Evolutionary conservation across 441 rosid species (phyloP), one percentile per base, ranked within the genome.

Genomic region (Eugenia klotzschiana): DNA sequence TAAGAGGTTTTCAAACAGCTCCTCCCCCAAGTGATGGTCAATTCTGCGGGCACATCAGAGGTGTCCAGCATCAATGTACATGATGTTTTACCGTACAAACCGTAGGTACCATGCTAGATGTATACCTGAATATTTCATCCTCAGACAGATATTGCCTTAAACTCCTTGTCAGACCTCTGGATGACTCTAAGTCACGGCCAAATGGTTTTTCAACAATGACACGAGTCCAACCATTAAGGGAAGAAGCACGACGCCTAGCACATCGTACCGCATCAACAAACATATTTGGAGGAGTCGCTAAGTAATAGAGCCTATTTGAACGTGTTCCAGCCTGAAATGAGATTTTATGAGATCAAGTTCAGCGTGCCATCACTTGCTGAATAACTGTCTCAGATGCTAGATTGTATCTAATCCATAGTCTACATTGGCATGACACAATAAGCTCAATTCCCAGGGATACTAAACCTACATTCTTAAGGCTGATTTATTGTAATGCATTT

Each of bases 181-280:
- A 84, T 46, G 86, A 84, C 49, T 84, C 86, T 2, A 81, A 84
- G 86, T 84, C 86, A 25, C 15, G 86, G 43, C 86, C 86, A 4
- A 84, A 84, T 81, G 86, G 86, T 55, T 84, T 80, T 46, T 84
- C 86, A 53, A 84, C 77, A 33, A 84, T 84, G 80, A 84, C 73
- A 51, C 83, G 55, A 0, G 84, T 84, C 86, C 86, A 84, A 27
- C 86, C 86, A 46, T 77, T 54, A 26, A 72, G 74, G 56, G 86
- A 81, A 73, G 86, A 84, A 74, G 86, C 83, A 73, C 86, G 81
- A n/a, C 50, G 83, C 54, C 40, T 81, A 23, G 86, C 64, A 49
- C 86, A 84, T 74, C 86, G 73, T 41, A 81, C 86, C 9, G n/a
- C 84, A 81, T 84, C 83, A 11, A 81, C 83, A 25, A 69, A 84